These are phyloP conservation scores for Pezicula rhizophila DNA, from an alignment of 2,329 filamentous ascomycete genomes.

Conservation along the genomic window DNA sequence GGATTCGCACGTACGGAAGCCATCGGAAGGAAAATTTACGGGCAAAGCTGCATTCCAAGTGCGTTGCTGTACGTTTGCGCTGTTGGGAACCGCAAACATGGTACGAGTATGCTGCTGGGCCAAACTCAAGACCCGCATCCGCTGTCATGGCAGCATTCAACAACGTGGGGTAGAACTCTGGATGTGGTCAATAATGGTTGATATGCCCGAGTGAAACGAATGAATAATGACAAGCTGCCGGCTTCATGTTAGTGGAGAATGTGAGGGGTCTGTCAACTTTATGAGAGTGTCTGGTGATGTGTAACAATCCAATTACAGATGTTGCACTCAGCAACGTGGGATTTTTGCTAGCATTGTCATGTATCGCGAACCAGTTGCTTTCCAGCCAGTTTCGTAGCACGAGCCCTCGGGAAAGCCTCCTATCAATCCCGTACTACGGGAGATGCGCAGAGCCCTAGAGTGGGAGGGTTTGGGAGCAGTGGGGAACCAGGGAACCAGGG, in stretches of 20 bases:
- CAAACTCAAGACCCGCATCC: conserved; percentile 12
- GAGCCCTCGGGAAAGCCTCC: not conserved
- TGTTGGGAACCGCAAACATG: not conserved
- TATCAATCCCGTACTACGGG: not conserved
- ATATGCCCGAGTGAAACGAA: not conserved
- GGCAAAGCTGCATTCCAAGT: not conserved
- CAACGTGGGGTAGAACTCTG: conserved; percentile 32
- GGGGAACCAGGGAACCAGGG: too few relatives aligned
- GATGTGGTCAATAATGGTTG: not conserved
- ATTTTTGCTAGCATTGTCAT: not conserved
- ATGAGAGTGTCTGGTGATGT: not conserved
- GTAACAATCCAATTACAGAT: not conserved
- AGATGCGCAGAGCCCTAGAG: not conserved
- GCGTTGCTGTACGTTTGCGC: too few relatives aligned
- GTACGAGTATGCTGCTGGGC: not conserved
- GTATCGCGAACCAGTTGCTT: not conserved
- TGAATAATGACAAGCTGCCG: not conserved
- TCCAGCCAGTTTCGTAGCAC: not conserved
- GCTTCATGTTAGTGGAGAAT: too few relatives aligned
- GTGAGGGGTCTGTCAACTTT: not conserved
- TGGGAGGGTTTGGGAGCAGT: not conserved
- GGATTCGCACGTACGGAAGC: conserved; percentile 13
- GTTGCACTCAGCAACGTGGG: not conserved
- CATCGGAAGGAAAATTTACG: conserved; percentile 8
- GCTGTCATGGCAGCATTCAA: conserved; percentile 26